A percentile compares a stretch with the other conserved stretches of the same genome.
Evolutionary conservation across 805 yeast species (phyloP).

Genomic region (Candida nemodendra): DNA sequence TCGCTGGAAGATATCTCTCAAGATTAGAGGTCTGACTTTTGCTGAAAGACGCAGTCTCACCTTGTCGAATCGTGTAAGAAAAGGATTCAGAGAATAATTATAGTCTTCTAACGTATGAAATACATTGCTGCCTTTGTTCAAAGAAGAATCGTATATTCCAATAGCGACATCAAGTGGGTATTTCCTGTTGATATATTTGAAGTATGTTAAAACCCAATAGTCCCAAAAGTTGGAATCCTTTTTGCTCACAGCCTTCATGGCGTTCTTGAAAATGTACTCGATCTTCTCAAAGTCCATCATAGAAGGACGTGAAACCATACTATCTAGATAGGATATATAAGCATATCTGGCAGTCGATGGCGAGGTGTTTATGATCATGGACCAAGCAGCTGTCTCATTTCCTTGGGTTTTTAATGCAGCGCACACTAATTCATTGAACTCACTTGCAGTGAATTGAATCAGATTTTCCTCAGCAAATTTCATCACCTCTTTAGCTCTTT

Average conservation of each 20-base stretch:
- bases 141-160: conserved; percentile 22
- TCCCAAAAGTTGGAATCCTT: conserved; percentile 31
- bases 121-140: conserved; percentile 1
- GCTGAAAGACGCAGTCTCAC: conserved; percentile 20
- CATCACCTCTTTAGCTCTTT: conserved; percentile 30
- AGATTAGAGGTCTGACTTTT: conserved; percentile 16
- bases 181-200: conserved; percentile 30
- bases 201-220: conserved; percentile 29
- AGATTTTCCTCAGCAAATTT: conserved; percentile 25
- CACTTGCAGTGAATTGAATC: conserved; percentile 25
- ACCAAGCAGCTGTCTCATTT: conserved; percentile 27
- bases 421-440: conserved; percentile 32
- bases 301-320: conserved; percentile 25
- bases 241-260: conserved; percentile 5
- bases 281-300: conserved; percentile 25
- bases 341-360: conserved; percentile 26
- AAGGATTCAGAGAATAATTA: conserved; percentile 28
- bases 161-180: conserved; percentile 24
- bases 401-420: conserved; percentile 23
- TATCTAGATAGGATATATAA: conserved; percentile 28
- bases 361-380: conserved; percentile 21
- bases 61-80: conserved; percentile 23
- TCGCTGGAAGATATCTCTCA: conserved; percentile 29
- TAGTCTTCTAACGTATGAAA: conserved; percentile 19
- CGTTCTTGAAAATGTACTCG: conserved; percentile 23